Conservation (phyloP, 495 filamentous ascomycete genomes). For the Eremomyces bilateralis region DNA sequence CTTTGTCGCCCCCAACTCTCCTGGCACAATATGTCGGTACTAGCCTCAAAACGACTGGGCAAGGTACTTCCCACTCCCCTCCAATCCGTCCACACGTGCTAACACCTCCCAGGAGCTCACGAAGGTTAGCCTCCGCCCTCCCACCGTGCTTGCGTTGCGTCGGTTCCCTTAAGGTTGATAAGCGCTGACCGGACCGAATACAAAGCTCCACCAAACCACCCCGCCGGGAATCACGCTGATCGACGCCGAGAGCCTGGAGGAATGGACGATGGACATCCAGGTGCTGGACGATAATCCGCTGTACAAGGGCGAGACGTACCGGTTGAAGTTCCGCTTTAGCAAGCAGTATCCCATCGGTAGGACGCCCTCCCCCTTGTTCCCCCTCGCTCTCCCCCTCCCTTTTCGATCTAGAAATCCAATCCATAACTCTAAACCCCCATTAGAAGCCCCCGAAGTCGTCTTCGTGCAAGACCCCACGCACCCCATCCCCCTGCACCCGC, state of each 20-base stretch:
- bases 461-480: conserved; percentile 47
- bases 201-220: conserved; percentile 19
- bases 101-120: too few species aligned
- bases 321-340: conserved; percentile 72
- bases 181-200: too few species aligned
- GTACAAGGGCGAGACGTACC: conserved; percentile 58
- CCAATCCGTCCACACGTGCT: too few species aligned
- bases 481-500: conserved; percentile 84
- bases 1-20: too few species aligned
- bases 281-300: conserved; percentile 85
- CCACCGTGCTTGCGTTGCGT: too few species aligned
- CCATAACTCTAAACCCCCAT: conserved; percentile 1
- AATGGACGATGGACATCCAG: conserved; percentile 85
- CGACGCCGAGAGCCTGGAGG: conserved; percentile 55
- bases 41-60: too few species aligned
- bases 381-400: too few species aligned
- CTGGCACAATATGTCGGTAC: too few species aligned
- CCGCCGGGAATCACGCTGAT: conserved; percentile 55
- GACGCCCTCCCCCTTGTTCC: conserved; percentile 4
- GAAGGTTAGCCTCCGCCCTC: too few species aligned
- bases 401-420: too few species aligned
- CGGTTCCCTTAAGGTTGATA: too few species aligned
- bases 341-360: conserved; percentile 77
- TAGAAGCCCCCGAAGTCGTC: conserved; percentile 82
- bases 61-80: too few species aligned